Base-by-base conservation (phyloP, 2,329 filamentous ascomycete genomes). In the Emergomyces orientalis region DNA sequence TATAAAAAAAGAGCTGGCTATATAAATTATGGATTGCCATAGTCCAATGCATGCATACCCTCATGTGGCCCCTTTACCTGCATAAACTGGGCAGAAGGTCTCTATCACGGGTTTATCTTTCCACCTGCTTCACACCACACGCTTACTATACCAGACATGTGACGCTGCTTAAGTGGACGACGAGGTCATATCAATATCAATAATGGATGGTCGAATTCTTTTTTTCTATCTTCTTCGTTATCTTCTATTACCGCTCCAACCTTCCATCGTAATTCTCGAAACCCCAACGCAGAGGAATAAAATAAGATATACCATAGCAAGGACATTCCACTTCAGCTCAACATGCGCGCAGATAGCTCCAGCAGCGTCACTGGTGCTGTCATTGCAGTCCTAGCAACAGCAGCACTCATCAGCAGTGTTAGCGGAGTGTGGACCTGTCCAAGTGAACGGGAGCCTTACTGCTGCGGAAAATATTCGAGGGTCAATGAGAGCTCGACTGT, bases 341-440 rank as follows among this genome's bases (percentile, higher is more conserved):
- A 45, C 17, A 54, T 58, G 45, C 30, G n/a, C 17, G 22, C 51
- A 34, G 14, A 19, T 17, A 34, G 22, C 17, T 25, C 51, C 19
- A 37, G 25, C 58, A 63, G 34, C 22, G 17, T 57, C 32, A 14
- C 41, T 27, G 7, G 30, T 8, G 49, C 55, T 51, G 6, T 61
- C 30, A 39, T 58, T 4, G n/a, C 34, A 51, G 2, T 51, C 30
- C 34, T 58, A 27, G 19, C 32, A n/a, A 43, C 52, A 8, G 8
- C 59, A 32, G 39, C 45, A 13, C n/a, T 63, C 34, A 25, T 57
- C 11, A 22, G 47, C 54, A 59, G 6, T 54, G 59, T 55, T n/a
- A 27, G 51, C 39, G 65, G 56, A 7, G 65, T 66, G 5, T 66
- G 65, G 65, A 66, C 65, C 3, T 66, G 65, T 56, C 65, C 65